Conservation (phyloP, 495 filamentous ascomycete species). For the Lophiotrema nucula region DNA sequence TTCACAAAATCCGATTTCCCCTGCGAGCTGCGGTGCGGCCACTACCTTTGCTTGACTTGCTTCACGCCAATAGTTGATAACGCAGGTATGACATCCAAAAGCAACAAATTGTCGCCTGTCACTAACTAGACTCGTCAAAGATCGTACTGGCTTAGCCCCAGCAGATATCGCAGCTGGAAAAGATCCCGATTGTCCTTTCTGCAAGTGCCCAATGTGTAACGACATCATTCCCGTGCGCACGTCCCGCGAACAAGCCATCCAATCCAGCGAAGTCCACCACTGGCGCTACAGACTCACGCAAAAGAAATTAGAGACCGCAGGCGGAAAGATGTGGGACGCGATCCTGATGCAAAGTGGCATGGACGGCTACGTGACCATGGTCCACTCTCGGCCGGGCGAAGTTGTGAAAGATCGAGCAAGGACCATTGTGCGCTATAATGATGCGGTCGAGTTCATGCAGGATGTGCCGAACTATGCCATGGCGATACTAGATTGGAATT, state of each 20-base stretch:
- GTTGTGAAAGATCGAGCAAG: not conserved
- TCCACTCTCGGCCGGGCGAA: not conserved
- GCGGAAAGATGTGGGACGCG: not conserved
- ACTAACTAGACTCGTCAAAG: too few species aligned
- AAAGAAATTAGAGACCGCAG: not conserved
- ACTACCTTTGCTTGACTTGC: slow-evolving; percentile 7
- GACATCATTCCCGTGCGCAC: not conserved
- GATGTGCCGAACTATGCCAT: not conserved
- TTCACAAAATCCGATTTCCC: not conserved
- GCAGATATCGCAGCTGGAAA: not conserved
- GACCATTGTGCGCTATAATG: not conserved
- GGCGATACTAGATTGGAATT: slow-evolving; percentile 1
- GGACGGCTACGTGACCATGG: not conserved
- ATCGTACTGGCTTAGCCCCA: too few species aligned
- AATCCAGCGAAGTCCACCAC: not conserved
- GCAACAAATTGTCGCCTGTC: too few species aligned
- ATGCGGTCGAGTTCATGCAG: not conserved
- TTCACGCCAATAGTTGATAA: not conserved
- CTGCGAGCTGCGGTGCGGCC: slow-evolving; percentile 1
- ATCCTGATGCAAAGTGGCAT: not conserved
- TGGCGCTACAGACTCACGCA: slow-evolving; percentile 3
- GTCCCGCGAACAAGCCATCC: not conserved
- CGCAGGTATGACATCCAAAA: not conserved
- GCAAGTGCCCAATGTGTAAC: slow-evolving; percentile 5
- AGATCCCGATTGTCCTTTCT: not conserved